phyloP scores from a whole-genome alignment of 2,329 filamentous ascomycete genomes.

The Capronia coronata region DNA sequence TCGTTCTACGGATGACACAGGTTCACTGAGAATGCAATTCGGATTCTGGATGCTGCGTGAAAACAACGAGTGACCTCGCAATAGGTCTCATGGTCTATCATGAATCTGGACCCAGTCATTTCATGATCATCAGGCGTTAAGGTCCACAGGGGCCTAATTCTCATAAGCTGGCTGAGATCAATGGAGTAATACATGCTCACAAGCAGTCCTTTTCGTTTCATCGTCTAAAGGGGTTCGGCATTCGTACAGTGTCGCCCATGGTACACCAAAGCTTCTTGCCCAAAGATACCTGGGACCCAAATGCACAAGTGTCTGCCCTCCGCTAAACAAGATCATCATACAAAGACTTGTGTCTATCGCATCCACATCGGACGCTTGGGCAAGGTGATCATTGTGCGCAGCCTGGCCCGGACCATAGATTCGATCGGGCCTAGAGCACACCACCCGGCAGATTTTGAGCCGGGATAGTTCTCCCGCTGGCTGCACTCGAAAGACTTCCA shows the following conservation, averaged over 20 bases:
- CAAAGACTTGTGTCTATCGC: not conserved
- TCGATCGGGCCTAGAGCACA: conserved; percentile 13
- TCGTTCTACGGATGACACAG: not conserved
- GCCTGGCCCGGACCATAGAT: not conserved
- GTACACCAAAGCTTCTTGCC: no score
- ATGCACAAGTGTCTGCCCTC: not conserved
- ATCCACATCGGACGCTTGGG: not conserved
- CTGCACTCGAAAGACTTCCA: conserved; percentile 7
- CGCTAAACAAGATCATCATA: not conserved
- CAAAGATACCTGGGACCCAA: not conserved
- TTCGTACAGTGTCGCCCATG: not conserved
- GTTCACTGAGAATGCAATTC: not conserved
- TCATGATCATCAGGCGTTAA: not conserved
- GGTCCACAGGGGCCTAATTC: not conserved
- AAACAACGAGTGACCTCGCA: not conserved
- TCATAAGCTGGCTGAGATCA: not conserved
- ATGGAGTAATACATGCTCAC: not conserved
- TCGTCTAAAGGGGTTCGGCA: not conserved
- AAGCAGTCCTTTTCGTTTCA: not conserved
- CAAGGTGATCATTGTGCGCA: not conserved
- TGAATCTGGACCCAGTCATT: not conserved
- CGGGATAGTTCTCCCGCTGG: conserved; percentile 15
- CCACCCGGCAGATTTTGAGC: conserved; percentile 20
- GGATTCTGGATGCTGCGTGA: not conserved
- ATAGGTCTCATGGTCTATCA: not conserved